A percentile compares a stretch with the other conserved stretches of the same genome.
These are phyloP conservation scores for Aspergillus clavatus DNA, from an alignment of 2,329 filamentous ascomycete genomes.

Conservation along the genomic window DNA sequence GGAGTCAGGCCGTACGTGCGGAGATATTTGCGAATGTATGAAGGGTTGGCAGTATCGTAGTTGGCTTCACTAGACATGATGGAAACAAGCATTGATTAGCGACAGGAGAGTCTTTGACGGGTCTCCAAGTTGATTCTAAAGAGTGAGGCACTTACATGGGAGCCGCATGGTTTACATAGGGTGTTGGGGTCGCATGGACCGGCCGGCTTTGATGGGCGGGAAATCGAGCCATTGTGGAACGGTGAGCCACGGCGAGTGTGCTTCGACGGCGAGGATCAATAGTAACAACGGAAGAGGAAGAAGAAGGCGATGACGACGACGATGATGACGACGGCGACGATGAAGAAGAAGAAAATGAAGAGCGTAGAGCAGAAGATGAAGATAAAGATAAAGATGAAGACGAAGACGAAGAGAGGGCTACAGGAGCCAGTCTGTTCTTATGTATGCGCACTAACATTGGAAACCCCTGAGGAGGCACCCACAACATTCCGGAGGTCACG, in stretches of 20 bases:
- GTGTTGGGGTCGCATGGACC: slow-evolving; percentile 34
- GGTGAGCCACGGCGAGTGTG: slow-evolving; percentile 21
- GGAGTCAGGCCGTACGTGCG: slow-evolving; percentile 49
- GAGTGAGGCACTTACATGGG: slow-evolving; percentile 26
- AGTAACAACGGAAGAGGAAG: slow-evolving; percentile 14
- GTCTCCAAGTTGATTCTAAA: not conserved
- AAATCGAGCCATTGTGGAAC: slow-evolving; percentile 34
- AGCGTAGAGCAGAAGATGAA: slow-evolving; percentile 8
- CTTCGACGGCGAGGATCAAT: slow-evolving; percentile 13
- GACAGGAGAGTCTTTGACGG: not conserved
- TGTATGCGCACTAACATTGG: slow-evolving; percentile 30
- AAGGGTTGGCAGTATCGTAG: slow-evolving; percentile 47
- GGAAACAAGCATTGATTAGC: slow-evolving; percentile 6
- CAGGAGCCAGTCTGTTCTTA: slow-evolving; percentile 29
- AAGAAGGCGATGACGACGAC: slow-evolving; percentile 6
- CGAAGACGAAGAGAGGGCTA: slow-evolving; percentile 8
- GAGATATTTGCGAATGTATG: slow-evolving; percentile 49
- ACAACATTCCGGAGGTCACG: slow-evolving; percentile 50
- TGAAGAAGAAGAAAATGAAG: slow-evolving; percentile 11
- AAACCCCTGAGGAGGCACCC: slow-evolving; percentile 30
- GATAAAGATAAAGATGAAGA: slow-evolving; percentile 6
- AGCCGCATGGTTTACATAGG: slow-evolving; percentile 29
- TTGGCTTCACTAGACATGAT: slow-evolving; percentile 35
- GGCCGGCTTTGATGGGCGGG: slow-evolving; percentile 32
- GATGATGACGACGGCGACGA: slow-evolving; percentile 7